A percentile compares a stretch with the other conserved stretches of the same genome.
Conservation (phyloP, 345 rosid genomes). For the Salix koriyanagi region DNA sequence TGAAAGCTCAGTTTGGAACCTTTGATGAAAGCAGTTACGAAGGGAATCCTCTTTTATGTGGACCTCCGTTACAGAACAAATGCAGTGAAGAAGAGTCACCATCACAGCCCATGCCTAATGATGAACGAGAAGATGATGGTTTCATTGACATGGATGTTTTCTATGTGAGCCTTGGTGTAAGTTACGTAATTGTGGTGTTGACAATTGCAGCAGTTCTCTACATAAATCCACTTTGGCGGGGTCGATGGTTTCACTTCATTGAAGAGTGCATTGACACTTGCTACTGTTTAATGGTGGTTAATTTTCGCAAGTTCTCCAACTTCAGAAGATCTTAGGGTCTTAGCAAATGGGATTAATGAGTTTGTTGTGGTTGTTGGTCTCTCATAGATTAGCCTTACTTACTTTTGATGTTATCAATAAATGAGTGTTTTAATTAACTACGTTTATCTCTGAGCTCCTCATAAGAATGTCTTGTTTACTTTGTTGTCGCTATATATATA, state of each 20-base stretch:
- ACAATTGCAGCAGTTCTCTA: background rate
- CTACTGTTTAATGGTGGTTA: background rate
- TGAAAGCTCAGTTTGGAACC: background rate
- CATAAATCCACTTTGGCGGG: slow-evolving; percentile 13
- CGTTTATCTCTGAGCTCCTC: no score
- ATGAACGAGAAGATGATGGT: background rate
- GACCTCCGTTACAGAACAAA: slow-evolving; percentile 10
- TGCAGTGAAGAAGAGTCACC: background rate
- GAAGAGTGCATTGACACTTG: background rate
- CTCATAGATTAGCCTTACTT: no score
- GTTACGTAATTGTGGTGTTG: background rate
- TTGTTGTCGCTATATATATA: no score
- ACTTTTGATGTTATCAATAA: no score
- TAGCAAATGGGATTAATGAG: no score
- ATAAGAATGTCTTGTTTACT: no score
- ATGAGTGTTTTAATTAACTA: no score
- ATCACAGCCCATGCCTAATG: background rate
- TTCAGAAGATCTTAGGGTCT: background rate
- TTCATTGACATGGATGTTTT: slow-evolving; percentile 10
- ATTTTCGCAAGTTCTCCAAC: background rate
- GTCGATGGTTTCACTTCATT: background rate
- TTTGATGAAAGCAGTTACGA: slow-evolving; percentile 15
- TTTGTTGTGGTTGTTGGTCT: no score
- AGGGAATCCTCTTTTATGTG: slow-evolving; percentile 29
- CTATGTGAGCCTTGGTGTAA: background rate